These are phyloP conservation scores for Colletotrichum somersetense DNA, from an alignment of 2,329 filamentous ascomycete genomes.

Conservation along the genomic window DNA sequence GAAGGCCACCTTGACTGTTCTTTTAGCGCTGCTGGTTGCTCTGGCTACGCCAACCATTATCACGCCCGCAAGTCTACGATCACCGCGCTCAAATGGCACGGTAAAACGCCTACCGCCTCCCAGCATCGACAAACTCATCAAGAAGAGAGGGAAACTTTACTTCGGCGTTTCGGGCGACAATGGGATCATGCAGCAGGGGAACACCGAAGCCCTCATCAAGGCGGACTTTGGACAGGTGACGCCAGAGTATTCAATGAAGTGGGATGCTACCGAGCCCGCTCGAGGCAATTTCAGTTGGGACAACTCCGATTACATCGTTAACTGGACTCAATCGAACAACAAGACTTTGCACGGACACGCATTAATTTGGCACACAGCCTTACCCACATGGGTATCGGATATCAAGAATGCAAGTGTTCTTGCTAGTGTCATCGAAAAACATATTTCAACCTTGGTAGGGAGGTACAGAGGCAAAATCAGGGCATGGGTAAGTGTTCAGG, in stretches of 20 bases:
- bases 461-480: conserved; percentile 74
- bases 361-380: conserved; percentile 73
- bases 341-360: conserved; percentile 75
- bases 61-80: conserved; percentile 49
- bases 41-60: conserved; percentile 41
- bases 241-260: conserved; percentile 79
- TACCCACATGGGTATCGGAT: conserved; percentile 69
- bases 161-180: conserved; percentile 71
- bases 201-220: conserved; percentile 67
- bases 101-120: conserved; percentile 58
- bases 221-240: conserved; percentile 75
- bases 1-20: conserved; percentile 49
- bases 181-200: conserved; percentile 61
- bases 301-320: conserved; percentile 68
- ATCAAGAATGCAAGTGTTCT: conserved; percentile 66
- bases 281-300: conserved; percentile 67
- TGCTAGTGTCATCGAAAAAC: conserved; percentile 67
- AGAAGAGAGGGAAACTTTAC: conserved; percentile 74
- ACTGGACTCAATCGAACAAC: conserved; percentile 67
- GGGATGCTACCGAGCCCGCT: conserved; percentile 66
- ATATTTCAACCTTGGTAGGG: conserved; percentile 68
- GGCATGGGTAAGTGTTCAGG: conserved; percentile 57
- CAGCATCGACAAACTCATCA: conserved; percentile 68
- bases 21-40: conserved; percentile 55
- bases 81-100: conserved; percentile 32